Base-by-base conservation (phyloP, 306 rosid genomes). In the Cucumis hystrix region DNA sequence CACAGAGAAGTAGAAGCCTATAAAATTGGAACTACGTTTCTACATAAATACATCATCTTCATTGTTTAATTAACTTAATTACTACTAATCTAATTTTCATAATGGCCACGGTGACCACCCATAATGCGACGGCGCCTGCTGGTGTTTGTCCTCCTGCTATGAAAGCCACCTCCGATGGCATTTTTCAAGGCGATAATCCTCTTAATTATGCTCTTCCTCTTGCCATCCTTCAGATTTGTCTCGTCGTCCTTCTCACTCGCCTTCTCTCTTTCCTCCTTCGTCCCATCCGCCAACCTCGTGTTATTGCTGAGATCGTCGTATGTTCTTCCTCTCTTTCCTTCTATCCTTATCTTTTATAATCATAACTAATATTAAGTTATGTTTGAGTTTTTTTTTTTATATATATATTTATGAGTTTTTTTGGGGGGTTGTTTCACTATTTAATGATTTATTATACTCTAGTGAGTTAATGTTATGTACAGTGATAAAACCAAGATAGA, bases 101-200 rank as follows among this genome's bases (percentile, higher is more conserved):
- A 33, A 33, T 33, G 37, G 37, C 37, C 5, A 9, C 54, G 16
- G 14, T 9, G 54, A 4, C 4, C 9, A 16, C 9, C 20, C 16
- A 28, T 28, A 28, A 85, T 68, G 40, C 54, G 54, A 83, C 83
- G 17, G 58, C 6, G 5, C 6, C 40, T 5, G 47, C 35, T 52
- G 70, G 52, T 60, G 70, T 40, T 1, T 85, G 89, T 68, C 78
- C 88, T 10, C 51, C 76, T 3, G 54, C 77, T 4, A 90, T 90
- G 96, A 65, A 74, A 71, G 92, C 96, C 21, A 88, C 96, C 9
- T 90, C 96, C 0, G 87, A 90, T 68, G 96, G 96, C 28, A 74
- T 88, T 7, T 90, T 90, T 56, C 96, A 90, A 81, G 91, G 96
- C 45, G 96, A 90, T 33, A 84, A 73, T 80, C 96, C 96, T 14